Percentiles rank a stretch among this genome's conserved stretches.
phyloP scores from a whole-genome alignment of 768 basidiomycete species.

The Trametes gibbosa region DNA sequence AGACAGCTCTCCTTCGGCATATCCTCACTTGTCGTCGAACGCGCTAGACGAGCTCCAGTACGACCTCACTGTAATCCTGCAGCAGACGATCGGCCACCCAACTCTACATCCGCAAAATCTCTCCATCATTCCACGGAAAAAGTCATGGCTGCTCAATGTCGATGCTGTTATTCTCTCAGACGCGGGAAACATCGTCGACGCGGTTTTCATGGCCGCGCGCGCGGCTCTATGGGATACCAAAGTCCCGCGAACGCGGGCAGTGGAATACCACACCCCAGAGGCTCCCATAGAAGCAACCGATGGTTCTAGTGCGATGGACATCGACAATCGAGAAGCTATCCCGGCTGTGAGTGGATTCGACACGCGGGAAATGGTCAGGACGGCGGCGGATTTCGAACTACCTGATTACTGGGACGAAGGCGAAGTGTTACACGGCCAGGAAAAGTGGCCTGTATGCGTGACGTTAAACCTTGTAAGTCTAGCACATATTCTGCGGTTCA shows the following conservation, averaged over 20 bases:
- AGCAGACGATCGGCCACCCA: constrained; percentile 62
- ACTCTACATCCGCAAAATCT: constrained; percentile 69
- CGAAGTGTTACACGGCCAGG: constrained; percentile 55
- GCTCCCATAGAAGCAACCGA: constrained; percentile 17
- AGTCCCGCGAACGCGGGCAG: constrained; percentile 67
- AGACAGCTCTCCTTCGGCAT: constrained; percentile 77
- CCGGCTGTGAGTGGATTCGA: constrained; percentile 49
- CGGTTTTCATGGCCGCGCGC: constrained; percentile 73
- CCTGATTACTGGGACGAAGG: constrained; percentile 89
- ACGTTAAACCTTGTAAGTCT: constrained; percentile 72
- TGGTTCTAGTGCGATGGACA: constrained; percentile 50
- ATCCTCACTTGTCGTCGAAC: constrained; percentile 60
- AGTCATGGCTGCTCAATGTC: constrained; percentile 73
- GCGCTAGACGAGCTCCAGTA: constrained; percentile 76
- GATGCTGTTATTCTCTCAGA: constrained; percentile 76
- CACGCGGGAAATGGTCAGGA: constrained; percentile 43
- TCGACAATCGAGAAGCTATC: constrained; percentile 37
- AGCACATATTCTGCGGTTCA: background rate
- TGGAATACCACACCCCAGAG: constrained; percentile 61
- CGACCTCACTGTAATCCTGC: constrained; percentile 63
- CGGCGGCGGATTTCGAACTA: constrained; percentile 80
- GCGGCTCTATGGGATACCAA: constrained; percentile 81
- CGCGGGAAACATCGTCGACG: constrained; percentile 73
- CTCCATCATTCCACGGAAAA: constrained; percentile 44
- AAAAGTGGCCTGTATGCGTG: constrained; percentile 72